Conservation (phyloP, 495 filamentous ascomycete genomes). For the Talaromyces nanjingensis region DNA sequence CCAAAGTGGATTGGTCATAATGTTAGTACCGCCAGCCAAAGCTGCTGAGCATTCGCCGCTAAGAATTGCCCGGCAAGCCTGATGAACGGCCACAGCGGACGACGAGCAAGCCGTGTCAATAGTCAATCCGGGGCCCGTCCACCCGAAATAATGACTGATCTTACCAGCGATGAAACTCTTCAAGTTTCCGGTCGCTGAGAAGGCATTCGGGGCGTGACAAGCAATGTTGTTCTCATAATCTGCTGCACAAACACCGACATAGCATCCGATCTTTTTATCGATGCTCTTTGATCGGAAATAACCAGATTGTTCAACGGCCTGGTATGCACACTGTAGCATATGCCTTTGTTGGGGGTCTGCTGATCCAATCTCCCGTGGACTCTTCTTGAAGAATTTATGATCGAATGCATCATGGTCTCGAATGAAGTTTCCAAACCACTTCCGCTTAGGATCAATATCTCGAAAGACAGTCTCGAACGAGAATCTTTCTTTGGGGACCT, state of each 20-base stretch:
- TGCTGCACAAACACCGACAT: slow-evolving; percentile 22
- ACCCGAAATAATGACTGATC: slow-evolving; percentile 39
- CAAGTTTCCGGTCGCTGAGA: slow-evolving; percentile 29
- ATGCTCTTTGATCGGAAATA: slow-evolving; percentile 19
- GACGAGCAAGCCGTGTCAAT: slow-evolving; percentile 45
- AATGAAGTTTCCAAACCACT: slow-evolving; percentile 44
- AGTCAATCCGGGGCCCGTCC: slow-evolving; percentile 38
- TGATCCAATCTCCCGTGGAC: slow-evolving; percentile 34
- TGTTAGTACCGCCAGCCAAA: slow-evolving; percentile 36
- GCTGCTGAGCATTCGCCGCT: slow-evolving; percentile 31
- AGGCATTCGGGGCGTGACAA: slow-evolving; percentile 27
- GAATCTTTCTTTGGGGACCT: slow-evolving; percentile 31
- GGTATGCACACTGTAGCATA: slow-evolving; percentile 41
- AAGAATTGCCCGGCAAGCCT: slow-evolving; percentile 29
- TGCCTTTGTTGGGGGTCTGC: slow-evolving; percentile 50
- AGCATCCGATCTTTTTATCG: slow-evolving; percentile 23
- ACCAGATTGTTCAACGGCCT: slow-evolving; percentile 40
- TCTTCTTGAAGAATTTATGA: slow-evolving; percentile 45
- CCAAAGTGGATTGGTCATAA: slow-evolving; percentile 28
- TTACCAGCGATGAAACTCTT: slow-evolving; percentile 30
- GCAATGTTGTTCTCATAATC: slow-evolving; percentile 32
- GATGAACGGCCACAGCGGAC: slow-evolving; percentile 32
- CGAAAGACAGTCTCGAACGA: slow-evolving; percentile 26
- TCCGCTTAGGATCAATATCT: slow-evolving; percentile 20
- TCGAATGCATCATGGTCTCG: slow-evolving; percentile 41